These are phyloP conservation scores for Colletotrichum falcatum DNA, from an alignment of 2,329 filamentous ascomycete genomes.

Conservation along the genomic window DNA sequence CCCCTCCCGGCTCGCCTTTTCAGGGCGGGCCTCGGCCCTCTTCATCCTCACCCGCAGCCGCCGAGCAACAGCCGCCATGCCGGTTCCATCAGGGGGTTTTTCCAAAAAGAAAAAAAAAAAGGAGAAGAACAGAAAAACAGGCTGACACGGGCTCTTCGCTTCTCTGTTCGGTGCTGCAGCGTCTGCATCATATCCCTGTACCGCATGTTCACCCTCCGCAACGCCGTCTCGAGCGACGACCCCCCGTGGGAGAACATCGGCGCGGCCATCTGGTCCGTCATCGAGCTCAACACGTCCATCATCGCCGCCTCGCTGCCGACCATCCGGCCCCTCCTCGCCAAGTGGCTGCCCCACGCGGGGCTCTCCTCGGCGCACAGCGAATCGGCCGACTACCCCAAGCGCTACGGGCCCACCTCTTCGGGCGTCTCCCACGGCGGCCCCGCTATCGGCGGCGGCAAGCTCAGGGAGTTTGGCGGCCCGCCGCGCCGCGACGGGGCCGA, in stretches of 20 bases:
- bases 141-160: not conserved
- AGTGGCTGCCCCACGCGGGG: conserved; percentile 42
- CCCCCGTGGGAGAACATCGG: conserved; percentile 52
- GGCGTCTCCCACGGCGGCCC: not conserved
- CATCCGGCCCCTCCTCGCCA: conserved; percentile 47
- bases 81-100: too few relatives aligned
- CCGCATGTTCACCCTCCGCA: conserved; percentile 49
- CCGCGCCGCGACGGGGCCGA: conserved; percentile 37
- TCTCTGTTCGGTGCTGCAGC: too few relatives aligned
- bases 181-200: conserved; percentile 50
- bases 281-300: conserved; percentile 55
- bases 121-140: too few relatives aligned
- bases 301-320: conserved; percentile 55
- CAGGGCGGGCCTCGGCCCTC: too few relatives aligned
- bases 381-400: conserved; percentile 39
- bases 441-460: not conserved
- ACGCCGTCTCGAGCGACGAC: conserved; percentile 46
- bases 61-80: too few relatives aligned
- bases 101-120: too few relatives aligned
- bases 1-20: too few relatives aligned
- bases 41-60: too few relatives aligned
- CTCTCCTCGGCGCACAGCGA: conserved; percentile 41
- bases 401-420: conserved; percentile 38
- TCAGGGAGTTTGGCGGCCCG: conserved; percentile 35
- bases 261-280: conserved; percentile 50